Base-by-base conservation (phyloP, 805 yeast genomes). In the Vanderwaltozyma yarrowii region DNA sequence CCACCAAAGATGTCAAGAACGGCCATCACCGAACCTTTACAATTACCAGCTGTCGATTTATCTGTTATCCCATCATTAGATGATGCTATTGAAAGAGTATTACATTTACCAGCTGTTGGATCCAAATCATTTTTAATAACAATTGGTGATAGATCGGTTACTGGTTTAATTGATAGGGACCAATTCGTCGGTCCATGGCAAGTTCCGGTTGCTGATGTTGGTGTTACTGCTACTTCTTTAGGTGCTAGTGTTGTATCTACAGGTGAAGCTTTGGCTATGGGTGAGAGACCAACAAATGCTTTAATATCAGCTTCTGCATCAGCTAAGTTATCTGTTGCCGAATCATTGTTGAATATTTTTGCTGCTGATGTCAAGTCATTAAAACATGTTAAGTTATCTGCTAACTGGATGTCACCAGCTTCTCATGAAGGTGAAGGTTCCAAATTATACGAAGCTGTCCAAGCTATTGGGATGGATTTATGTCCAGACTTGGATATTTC, bases 171-270 rank as follows among this genome's bases (percentile, higher is more conserved):
- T 44, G 97, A 94, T 54, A 79, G 98, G 60, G 98, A 92, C 61
- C 98, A 92, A 67, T 79, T 88, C 79, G 97, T 92, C 43, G 98
- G 98, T 29, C 97, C 97, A 57, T 92, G 97, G 97, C 99, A 92
- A 70, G 92, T 83, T 9, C 98, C 99, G 35, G 97, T 92, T 24
- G 92, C 97, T 14, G 97, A 92, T 58, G 96, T 88, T 39, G 97
- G 95, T 65, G 96, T 92, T 38, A 88, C 97, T 18, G 81, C 82
- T 42, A 80, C 96, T 0, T 82, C 96, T 2, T 70, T 86, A 36
- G 96, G 96, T 56, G 81, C 77, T 37, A 68, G 71, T 5, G 59
- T 81, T 36, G 61, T 79, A 44, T 47, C 65, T 3, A 80, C 94
- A n/a, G 99, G 99, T 69, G 99, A 92, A 67, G 95, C 97, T 8